Base-by-base conservation (phyloP, 371 early-diverging fungal species). In the Apophysomyces variabilis region DNA sequence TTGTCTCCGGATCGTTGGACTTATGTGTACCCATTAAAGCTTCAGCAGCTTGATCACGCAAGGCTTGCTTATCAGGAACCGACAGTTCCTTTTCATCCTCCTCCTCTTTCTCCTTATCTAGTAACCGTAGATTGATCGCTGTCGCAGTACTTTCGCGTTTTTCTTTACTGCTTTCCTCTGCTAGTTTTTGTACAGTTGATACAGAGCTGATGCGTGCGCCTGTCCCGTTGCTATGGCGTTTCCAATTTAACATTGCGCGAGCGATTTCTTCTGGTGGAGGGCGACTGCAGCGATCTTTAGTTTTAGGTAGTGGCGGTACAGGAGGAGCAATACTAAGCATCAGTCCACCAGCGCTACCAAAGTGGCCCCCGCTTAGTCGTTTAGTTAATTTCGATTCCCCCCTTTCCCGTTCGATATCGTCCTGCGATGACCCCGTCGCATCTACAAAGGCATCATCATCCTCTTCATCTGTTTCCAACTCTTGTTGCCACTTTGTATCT, bases 271-370 rank as follows among this genome's bases (percentile, higher is more conserved):
- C 77, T 4, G 75, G 70, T 38, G 79, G 71, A 18, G 71, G 69
- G 36, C 66, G 58, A n/a, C 72, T 77, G 1, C 47, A 62, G 35
- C 69, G 67, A 1, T 50, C 47, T 44, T 74, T 66, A 3, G 32
- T 41, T n/a, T 65, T 65, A 5, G 54, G 54, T 7, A 61, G 43
- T 9, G 63, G 38, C 38, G 60, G 39, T 7, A 41, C 37, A n/a
- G 59, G 62, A 21, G 61, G 62, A 7, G 54, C 54, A 0, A 74
- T 79, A 41, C 79, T 78, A 14, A 77, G 54, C 62, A 83, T 68
- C 4, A 83, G 56, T 32, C 83, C 83, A 2, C 83, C 83, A 5
- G 83, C 83, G 57, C 80, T 80, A 5, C 83, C 83, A 68, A 68
- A 83, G 61, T 83, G 83, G 5, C 83, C 83, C 6, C 80, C 83